phyloP scores from a whole-genome alignment of 805 yeast species.

The Spathaspora sp. region DNA sequence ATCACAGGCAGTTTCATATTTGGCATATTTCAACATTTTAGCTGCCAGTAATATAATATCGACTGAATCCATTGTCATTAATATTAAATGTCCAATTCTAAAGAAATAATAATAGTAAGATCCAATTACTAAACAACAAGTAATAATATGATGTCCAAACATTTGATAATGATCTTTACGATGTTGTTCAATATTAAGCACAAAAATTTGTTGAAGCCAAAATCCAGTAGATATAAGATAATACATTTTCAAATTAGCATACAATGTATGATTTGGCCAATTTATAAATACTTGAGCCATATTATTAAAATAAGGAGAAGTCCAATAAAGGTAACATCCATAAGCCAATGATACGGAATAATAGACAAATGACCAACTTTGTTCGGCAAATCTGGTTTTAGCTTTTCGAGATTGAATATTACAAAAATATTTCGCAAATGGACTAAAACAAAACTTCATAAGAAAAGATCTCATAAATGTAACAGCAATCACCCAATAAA shows the following conservation, averaged over 20 bases:
- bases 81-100: conserved; percentile 73
- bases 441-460: conserved; percentile 56
- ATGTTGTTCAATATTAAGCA: conserved; percentile 69
- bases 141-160: conserved; percentile 86
- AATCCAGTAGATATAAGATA: conserved; percentile 69
- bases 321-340: conserved; percentile 56
- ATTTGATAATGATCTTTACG: conserved; percentile 84
- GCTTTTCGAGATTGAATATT: conserved; percentile 50
- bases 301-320: conserved; percentile 58
- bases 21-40: conserved; percentile 72
- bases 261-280: conserved; percentile 73
- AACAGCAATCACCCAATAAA: conserved; percentile 52
- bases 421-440: conserved; percentile 44
- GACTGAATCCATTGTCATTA: conserved; percentile 78
- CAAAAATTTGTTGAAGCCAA: conserved; percentile 80
- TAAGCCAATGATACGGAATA: conserved; percentile 50
- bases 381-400: conserved; percentile 75
- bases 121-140: conserved; percentile 62
- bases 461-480: conserved; percentile 57
- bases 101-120: conserved; percentile 72
- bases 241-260: conserved; percentile 55
- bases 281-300: conserved; percentile 55
- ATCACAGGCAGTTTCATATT: conserved; percentile 60
- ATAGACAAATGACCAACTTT: conserved; percentile 72
- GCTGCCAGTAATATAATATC: conserved; percentile 72